Conservation (phyloP, 2,329 filamentous ascomycete species). For the Amesomyces nigricolor region DNA sequence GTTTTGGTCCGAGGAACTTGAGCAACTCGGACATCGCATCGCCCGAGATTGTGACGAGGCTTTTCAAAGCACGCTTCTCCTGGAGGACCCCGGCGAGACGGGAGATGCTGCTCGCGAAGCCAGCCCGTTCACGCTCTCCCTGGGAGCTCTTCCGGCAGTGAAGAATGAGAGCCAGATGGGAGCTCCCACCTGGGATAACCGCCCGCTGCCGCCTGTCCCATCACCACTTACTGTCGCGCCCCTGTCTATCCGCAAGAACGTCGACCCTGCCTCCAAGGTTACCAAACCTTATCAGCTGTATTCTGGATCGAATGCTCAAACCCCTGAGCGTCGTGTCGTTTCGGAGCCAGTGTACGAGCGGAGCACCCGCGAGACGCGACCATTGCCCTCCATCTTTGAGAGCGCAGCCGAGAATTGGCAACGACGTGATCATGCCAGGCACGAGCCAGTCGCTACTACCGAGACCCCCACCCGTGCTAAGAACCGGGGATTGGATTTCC, state of each 20-base stretch:
- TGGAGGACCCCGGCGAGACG: conserved; percentile 24
- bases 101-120: conserved; percentile 29
- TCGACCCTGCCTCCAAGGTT: conserved; percentile 19
- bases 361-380: conserved; percentile 33
- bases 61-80: conserved; percentile 63
- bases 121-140: conserved; percentile 40
- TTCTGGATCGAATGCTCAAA: conserved; percentile 4
- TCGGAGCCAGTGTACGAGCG: conserved; percentile 48
- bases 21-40: conserved; percentile 77
- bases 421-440: conserved; percentile 30
- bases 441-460: conserved; percentile 44
- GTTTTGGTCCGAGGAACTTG: conserved; percentile 60
- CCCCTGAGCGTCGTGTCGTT: conserved; percentile 40
- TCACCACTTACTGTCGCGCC: conserved; percentile 31
- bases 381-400: conserved; percentile 47
- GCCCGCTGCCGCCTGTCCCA: conserved; percentile 47
- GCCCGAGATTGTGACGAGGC: conserved; percentile 89
- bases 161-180: conserved; percentile 14
- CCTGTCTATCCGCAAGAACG: conserved; percentile 15
- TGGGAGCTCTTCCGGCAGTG: conserved; percentile 28
- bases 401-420: conserved; percentile 29
- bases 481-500: conserved; percentile 39
- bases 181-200: conserved; percentile 37
- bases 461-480: conserved; percentile 24
- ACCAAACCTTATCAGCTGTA: conserved; percentile 26